A percentile compares a stretch with the other conserved stretches of the same genome.
Evolutionary conservation across 192 early-diverging fungal species (phyloP).

Genomic region (Geosiphon pyriformis): DNA sequence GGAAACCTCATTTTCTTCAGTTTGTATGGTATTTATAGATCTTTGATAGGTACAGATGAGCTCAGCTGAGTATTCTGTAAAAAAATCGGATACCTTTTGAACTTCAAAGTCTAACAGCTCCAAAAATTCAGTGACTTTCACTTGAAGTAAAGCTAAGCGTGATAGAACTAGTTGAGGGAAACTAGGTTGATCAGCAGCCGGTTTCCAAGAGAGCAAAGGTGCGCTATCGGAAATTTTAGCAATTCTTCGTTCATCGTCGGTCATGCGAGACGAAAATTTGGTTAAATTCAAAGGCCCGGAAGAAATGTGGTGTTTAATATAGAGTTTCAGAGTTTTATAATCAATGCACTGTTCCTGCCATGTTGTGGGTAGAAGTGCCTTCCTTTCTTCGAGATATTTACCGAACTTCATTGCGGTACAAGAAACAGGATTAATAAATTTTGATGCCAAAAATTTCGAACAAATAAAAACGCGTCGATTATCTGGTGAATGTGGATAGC

Average conservation of each 20-base stretch:
- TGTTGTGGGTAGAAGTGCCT: constrained; percentile 52
- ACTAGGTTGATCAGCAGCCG: constrained; percentile 31
- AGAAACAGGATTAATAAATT: too few relatives aligned
- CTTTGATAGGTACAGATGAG: constrained; percentile 31
- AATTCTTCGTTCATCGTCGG: constrained; percentile 19
- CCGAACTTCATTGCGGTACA: constrained; percentile 89
- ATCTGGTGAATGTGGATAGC: too few relatives aligned
- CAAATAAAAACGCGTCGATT: too few relatives aligned
- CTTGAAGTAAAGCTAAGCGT: constrained; percentile 51
- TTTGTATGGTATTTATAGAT: too few relatives aligned
- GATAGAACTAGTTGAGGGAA: constrained; percentile 56
- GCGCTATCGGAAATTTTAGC: constrained; percentile 1
- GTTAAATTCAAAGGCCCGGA: constrained; percentile 48
- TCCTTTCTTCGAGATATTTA: constrained; percentile 60
- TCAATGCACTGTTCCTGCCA: constrained; percentile 69
- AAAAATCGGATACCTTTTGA: constrained; percentile 51
- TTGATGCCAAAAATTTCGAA: too few relatives aligned
- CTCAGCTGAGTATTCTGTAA: constrained; percentile 22
- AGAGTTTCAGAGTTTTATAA: constrained; percentile 62
- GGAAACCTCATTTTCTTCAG: constrained; percentile 28
- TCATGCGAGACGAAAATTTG: constrained; percentile 34
- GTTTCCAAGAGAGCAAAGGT: constrained; percentile 5
- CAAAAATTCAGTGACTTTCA: constrained; percentile 62
- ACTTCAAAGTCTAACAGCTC: constrained; percentile 61
- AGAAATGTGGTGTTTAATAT: constrained; percentile 58